Evolutionary conservation across 2,329 filamentous ascomycete genomes (phyloP).

Genomic region (Neocatenulostroma microsporum): DNA sequence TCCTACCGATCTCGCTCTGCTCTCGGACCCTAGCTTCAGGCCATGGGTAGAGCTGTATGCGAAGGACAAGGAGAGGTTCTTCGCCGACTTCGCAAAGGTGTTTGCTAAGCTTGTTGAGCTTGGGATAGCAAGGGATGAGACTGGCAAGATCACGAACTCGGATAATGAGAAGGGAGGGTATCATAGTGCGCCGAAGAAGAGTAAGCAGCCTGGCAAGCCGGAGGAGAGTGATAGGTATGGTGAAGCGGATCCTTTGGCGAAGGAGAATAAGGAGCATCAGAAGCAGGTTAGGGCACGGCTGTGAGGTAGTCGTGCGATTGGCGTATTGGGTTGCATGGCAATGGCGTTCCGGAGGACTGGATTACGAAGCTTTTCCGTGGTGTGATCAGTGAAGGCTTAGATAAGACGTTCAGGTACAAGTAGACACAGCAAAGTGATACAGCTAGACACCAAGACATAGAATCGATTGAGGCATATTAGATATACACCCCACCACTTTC

Average conservation of each 20-base stretch:
- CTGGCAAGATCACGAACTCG: slow-evolving; percentile 47
- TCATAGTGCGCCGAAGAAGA: slow-evolving; percentile 51
- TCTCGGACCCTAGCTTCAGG: slow-evolving; percentile 46
- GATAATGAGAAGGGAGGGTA: slow-evolving; percentile 54
- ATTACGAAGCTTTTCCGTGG: too few species aligned
- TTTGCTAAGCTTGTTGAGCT: slow-evolving; percentile 56
- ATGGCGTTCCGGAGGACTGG: too few species aligned
- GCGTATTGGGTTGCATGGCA: too few species aligned
- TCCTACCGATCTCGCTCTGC: slow-evolving; percentile 55
- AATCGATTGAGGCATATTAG: too few species aligned
- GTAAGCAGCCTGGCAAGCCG: slow-evolving; percentile 29
- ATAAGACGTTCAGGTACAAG: too few species aligned
- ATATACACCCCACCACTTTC: too few species aligned
- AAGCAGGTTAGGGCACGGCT: too few species aligned
- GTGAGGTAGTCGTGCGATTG: too few species aligned
- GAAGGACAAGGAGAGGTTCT: slow-evolving; percentile 55
- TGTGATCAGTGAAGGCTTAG: too few species aligned
- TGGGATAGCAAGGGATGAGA: slow-evolving; percentile 49
- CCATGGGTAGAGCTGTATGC: slow-evolving; percentile 54
- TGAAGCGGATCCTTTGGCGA: slow-evolving; percentile 36
- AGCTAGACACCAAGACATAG: too few species aligned
- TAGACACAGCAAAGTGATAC: too few species aligned
- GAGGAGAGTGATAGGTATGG: slow-evolving; percentile 27
- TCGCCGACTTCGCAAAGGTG: slow-evolving; percentile 50
- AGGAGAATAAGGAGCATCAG: slow-evolving; percentile 36